A percentile compares a stretch with the other conserved stretches of the same genome.
Conservation (phyloP, 2,329 filamentous ascomycete species). For the Penicillium hesseltinei region DNA sequence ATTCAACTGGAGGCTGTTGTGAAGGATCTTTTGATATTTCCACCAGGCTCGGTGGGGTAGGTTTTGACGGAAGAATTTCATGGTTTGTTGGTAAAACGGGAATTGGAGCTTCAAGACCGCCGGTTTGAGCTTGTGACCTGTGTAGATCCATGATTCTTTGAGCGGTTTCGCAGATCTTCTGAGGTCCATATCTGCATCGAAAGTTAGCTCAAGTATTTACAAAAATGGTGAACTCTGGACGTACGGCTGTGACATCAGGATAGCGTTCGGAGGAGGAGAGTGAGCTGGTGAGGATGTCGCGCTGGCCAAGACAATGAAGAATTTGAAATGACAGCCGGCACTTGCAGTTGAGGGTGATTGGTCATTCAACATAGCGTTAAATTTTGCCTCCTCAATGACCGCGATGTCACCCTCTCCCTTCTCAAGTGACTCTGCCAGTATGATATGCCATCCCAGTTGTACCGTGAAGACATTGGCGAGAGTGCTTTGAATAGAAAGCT, state of each 20-base stretch:
- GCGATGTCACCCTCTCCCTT: slow-evolving; percentile 27
- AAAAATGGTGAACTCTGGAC: neutral
- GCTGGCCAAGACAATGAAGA: slow-evolving; percentile 24
- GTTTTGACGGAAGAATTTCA: neutral
- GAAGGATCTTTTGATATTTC: neutral
- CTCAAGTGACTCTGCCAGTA: slow-evolving; percentile 25
- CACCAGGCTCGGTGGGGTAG: neutral
- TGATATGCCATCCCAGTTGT: slow-evolving; percentile 26
- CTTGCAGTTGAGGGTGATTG: slow-evolving; percentile 7
- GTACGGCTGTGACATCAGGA: slow-evolving; percentile 31
- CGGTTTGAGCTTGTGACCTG: neutral
- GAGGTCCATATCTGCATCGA: slow-evolving; percentile 26
- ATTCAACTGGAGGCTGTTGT: neutral
- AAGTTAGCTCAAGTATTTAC: slow-evolving; percentile 10
- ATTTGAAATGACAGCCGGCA: slow-evolving; percentile 10
- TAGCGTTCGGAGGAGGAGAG: slow-evolving; percentile 12
- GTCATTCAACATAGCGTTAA: slow-evolving; percentile 14
- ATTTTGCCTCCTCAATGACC: slow-evolving; percentile 27
- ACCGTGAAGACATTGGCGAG: slow-evolving; percentile 26
- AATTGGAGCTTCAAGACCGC: neutral
- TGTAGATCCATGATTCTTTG: slow-evolving; percentile 10
- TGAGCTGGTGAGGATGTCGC: neutral
- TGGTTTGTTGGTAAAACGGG: neutral
- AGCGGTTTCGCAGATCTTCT: slow-evolving; percentile 25
- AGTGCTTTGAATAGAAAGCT: slow-evolving; percentile 27